Evolutionary conservation across 305 asterid genomes (phyloP), one percentile per base, ranked within the genome.

Genomic region (Solanum hybrid): DNA sequence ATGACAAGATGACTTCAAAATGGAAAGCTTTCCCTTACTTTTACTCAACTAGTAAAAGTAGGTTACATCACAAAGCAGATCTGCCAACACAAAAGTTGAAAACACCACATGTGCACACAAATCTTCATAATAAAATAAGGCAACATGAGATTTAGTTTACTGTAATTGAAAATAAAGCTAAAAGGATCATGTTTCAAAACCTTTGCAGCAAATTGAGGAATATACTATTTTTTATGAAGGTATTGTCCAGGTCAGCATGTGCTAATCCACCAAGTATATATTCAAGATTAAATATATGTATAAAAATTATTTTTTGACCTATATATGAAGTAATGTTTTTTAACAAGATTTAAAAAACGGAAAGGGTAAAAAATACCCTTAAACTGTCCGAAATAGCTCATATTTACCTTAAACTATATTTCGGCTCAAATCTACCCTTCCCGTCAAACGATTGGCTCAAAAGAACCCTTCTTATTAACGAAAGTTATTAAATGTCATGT

Each of bases 71-170:
- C 36, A 88, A 76, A 69, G 87, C 78, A 29, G 24, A 34, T 11
- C 0, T 56, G 40, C 90, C 90, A 24, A 27, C 69, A 51, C 90
- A 38, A 69, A 88, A 88, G 71, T 69, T 77, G 69, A 90, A 92
- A 86, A 88, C 71, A 42, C 72, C 79, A 34, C 89, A 88, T 75
- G 42, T 71, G 86, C 27, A 51, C 36, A 16, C 69, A 81, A 40
- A 81, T 81, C 86, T 14, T 14, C 16, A 40, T 81, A 4, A 81
- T 17, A 81, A 26, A 81, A 26, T 38, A 11, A 38, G 34, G 31
- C 35, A 79, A 17, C 34, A 37, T n/a, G 22, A 37, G 86, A 79
- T 37, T 79, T 64, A 37, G 60, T 78, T 35, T n/a, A 12, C 64
- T 79, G 12, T 79, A 79, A 79, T 3, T 36, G 13, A 79, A 16